Conservation (phyloP, 345 rosid species). For the Moringa oleifera region DNA sequence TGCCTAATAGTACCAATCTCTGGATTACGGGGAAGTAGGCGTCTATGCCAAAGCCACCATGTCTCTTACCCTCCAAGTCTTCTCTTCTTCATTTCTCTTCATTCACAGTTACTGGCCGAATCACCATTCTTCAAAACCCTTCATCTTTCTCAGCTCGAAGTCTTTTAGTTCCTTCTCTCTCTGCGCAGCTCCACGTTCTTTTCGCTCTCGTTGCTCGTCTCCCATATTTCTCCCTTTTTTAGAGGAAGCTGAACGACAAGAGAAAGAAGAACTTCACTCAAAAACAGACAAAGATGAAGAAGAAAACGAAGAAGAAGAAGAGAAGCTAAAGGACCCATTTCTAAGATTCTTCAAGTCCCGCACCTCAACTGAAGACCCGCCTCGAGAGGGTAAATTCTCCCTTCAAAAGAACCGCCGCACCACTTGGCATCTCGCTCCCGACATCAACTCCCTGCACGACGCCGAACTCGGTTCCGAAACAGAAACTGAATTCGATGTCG, state of each 20-base stretch:
- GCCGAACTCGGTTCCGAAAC: too few species aligned
- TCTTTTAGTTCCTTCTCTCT: slow-evolving; percentile 18
- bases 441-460: slow-evolving; percentile 20
- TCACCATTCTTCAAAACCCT: slow-evolving; percentile 6
- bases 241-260: slow-evolving; percentile 24
- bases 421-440: slow-evolving; percentile 57
- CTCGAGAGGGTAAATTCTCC: slow-evolving; percentile 38
- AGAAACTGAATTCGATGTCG: slow-evolving; percentile 19
- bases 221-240: slow-evolving; percentile 60
- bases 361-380: slow-evolving; percentile 42
- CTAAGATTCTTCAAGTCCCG: slow-evolving; percentile 61
- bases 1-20: too few species aligned
- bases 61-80: background rate
- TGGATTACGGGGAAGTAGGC: too few species aligned
- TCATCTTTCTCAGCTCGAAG: slow-evolving; percentile 18
- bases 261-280: too few species aligned
- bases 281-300: slow-evolving; percentile 1
- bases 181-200: slow-evolving; percentile 32
- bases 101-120: background rate
- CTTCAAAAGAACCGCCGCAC: slow-evolving; percentile 65
- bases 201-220: slow-evolving; percentile 28
- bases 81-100: background rate
- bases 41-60: background rate
- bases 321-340: slow-evolving; percentile 46
- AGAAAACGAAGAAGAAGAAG: slow-evolving; percentile 18